Conservation (phyloP, 768 basidiomycete genomes). For the Hericium rajendrae region DNA sequence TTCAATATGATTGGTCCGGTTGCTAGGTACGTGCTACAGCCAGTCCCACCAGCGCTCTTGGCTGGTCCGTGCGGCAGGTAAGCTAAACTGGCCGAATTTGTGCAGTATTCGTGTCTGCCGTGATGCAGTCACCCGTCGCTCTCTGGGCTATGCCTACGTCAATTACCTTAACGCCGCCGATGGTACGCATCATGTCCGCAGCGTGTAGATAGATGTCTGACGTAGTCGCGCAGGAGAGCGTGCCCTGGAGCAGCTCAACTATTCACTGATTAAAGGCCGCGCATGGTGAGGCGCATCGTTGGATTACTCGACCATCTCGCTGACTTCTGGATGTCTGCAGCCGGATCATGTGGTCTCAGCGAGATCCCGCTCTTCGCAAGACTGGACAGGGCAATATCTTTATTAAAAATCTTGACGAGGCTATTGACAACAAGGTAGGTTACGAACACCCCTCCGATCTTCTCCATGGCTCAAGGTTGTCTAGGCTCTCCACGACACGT, state of each 20-base stretch:
- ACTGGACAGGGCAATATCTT: slow-evolving; percentile 99
- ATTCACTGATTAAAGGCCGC: slow-evolving; percentile 96
- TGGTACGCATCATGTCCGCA: slow-evolving; percentile 41
- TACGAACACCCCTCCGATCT: background rate
- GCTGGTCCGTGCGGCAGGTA: background rate
- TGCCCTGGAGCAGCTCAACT: slow-evolving; percentile 97
- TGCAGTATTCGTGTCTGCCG: slow-evolving; percentile 96
- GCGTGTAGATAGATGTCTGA: slow-evolving; percentile 5
- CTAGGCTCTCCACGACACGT: slow-evolving; percentile 97
- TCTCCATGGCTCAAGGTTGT: background rate
- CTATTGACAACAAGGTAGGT: slow-evolving; percentile 90
- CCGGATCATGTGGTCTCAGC: slow-evolving; percentile 99
- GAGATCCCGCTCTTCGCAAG: slow-evolving; percentile 98
- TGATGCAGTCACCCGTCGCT: slow-evolving; percentile 98
- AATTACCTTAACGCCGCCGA: slow-evolving; percentile 95
- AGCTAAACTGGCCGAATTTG: background rate
- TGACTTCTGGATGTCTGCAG: slow-evolving; percentile 28
- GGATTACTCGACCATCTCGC: background rate
- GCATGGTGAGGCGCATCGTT: slow-evolving; percentile 59
- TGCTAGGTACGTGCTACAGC: slow-evolving; percentile 57
- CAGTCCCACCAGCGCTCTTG: background rate
- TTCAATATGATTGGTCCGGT: slow-evolving; percentile 99
- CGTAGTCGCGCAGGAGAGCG: slow-evolving; percentile 63
- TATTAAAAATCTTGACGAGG: slow-evolving; percentile 98
- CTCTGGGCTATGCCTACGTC: slow-evolving; percentile 98